Percentiles rank a stretch among this genome's conserved stretches.
phyloP scores from a whole-genome alignment of 345 rosid genomes.

The Litchi chinensis region DNA sequence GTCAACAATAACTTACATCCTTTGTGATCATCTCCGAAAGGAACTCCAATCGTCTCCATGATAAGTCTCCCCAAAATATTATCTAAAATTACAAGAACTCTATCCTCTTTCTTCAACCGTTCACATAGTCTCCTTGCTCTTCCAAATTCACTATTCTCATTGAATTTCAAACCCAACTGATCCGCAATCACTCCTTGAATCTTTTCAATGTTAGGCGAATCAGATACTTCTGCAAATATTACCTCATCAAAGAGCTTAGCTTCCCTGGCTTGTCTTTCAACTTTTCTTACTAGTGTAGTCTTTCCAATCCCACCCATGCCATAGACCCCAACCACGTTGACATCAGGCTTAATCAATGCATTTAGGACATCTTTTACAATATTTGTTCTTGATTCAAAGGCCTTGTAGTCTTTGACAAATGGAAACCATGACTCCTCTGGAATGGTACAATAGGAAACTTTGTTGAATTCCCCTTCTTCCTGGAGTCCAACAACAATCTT shows the following conservation, averaged over 20 bases:
- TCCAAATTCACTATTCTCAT: background rate
- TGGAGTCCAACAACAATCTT: too few relatives aligned
- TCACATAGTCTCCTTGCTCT: background rate
- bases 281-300: constrained; percentile 13
- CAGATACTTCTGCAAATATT: constrained; percentile 14
- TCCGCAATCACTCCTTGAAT: constrained; percentile 27
- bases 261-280: background rate
- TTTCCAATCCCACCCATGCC: constrained; percentile 8
- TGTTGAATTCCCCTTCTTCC: too few relatives aligned
- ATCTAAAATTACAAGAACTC: constrained; percentile 32
- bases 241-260: constrained; percentile 17
- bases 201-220: constrained; percentile 1
- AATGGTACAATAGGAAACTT: too few relatives aligned
- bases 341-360: too few relatives aligned
- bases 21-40: constrained; percentile 9
- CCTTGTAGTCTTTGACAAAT: too few relatives aligned
- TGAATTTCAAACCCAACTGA: background rate
- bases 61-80: constrained; percentile 33
- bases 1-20: constrained; percentile 37
- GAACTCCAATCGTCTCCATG: constrained; percentile 37
- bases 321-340: background rate
- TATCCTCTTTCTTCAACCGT: constrained; percentile 20
- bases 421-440: too few relatives aligned
- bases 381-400: too few relatives aligned
- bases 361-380: too few relatives aligned